A percentile compares a stretch with the other conserved stretches of the same genome.
These are phyloP conservation scores for Paecilomyces formosus DNA, from an alignment of 2,329 filamentous ascomycete species.

Conservation along the genomic window DNA sequence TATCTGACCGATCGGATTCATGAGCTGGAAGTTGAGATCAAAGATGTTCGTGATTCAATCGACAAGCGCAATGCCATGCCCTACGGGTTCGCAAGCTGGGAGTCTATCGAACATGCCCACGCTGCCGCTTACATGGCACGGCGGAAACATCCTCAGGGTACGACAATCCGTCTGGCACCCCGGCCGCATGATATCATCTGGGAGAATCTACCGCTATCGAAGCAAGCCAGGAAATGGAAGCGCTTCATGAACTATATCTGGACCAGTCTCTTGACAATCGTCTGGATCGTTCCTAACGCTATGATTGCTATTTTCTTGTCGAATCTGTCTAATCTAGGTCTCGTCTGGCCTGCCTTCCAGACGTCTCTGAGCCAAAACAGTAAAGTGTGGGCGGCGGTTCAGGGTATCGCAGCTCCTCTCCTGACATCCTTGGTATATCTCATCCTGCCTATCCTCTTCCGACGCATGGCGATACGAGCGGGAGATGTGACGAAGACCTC, in stretches of 20 bases:
- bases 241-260: constrained; percentile 75
- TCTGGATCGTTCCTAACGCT: constrained; percentile 90
- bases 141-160: constrained; percentile 71
- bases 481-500: constrained; percentile 90
- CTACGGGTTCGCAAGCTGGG: constrained; percentile 92
- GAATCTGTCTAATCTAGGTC: constrained; percentile 71
- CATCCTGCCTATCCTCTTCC: constrained; percentile 82
- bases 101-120: constrained; percentile 81
- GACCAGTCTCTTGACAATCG: constrained; percentile 68
- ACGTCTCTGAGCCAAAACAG: constrained; percentile 55
- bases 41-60: constrained; percentile 69
- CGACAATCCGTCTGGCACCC: constrained; percentile 71
- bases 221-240: constrained; percentile 61
- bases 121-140: constrained; percentile 74
- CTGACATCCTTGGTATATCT: constrained; percentile 83
- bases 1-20: constrained; percentile 82
- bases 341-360: constrained; percentile 71
- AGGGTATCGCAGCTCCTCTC: constrained; percentile 85
- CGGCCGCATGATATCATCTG: constrained; percentile 90
- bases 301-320: constrained; percentile 91
- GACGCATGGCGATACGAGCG: constrained; percentile 70
- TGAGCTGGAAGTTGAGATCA: constrained; percentile 74
- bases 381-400: constrained; percentile 73
- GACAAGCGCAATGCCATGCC: constrained; percentile 83
- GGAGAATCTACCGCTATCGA: constrained; percentile 76